phyloP scores from a whole-genome alignment of 768 basidiomycete species.

The Aureoboletus auriporus region DNA sequence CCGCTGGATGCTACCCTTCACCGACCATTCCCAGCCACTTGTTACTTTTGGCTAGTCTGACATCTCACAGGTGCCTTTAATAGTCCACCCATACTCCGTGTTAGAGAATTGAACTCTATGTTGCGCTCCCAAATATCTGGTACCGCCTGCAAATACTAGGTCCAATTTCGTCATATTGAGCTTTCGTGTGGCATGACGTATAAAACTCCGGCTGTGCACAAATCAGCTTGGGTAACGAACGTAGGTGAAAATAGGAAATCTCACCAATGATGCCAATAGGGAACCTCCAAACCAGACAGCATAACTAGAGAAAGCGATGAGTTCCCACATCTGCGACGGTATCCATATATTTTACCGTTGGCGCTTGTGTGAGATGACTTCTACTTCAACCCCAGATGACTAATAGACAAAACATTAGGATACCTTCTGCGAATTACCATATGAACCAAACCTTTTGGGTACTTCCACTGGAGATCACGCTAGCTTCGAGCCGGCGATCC shows the following conservation, averaged over 20 bases:
- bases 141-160: conserved; percentile 90
- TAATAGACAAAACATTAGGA: conserved; percentile 28
- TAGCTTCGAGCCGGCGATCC: conserved; percentile 81
- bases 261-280: conserved; percentile 85
- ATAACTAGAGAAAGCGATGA: conserved; percentile 43
- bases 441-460: conserved; percentile 57
- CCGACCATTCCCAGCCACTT: too few species aligned
- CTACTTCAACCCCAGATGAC: conserved; percentile 97
- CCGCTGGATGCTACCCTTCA: too few species aligned
- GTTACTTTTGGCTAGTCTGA: too few species aligned
- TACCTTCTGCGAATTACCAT: neutral
- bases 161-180: conserved; percentile 90
- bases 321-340: neutral
- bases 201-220: conserved; percentile 84
- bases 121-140: conserved; percentile 90
- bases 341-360: conserved; percentile 58
- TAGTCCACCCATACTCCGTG: neutral
- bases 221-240: neutral
- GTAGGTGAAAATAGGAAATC: conserved; percentile 22
- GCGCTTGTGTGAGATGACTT: conserved; percentile 97
- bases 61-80: neutral
- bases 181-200: conserved; percentile 89
- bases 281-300: conserved; percentile 99
- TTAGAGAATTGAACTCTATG: conserved; percentile 34
- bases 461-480: conserved; percentile 70